These are phyloP conservation scores for Lecanosticta acicola DNA, from an alignment of 2,329 filamentous ascomycete species.

Conservation along the genomic window DNA sequence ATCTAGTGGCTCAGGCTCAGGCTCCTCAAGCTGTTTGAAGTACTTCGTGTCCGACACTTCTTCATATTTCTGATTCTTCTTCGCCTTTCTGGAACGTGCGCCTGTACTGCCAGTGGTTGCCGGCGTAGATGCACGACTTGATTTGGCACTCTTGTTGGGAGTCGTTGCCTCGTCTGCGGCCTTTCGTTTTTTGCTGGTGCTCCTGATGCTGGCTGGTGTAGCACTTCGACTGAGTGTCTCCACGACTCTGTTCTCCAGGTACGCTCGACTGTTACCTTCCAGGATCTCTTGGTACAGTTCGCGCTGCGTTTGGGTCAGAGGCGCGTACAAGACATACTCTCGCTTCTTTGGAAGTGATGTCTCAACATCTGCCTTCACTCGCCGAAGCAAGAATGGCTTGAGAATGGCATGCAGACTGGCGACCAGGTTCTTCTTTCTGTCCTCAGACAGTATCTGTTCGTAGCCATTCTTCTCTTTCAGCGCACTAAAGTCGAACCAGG, in stretches of 20 bases:
- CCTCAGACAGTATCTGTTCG: conserved; percentile 71
- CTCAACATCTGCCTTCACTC: conserved; percentile 91
- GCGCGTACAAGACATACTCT: conserved; percentile 92
- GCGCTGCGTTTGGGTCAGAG: conserved; percentile 82
- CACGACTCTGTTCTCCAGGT: conserved; percentile 69
- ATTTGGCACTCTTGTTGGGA: conserved; percentile 66
- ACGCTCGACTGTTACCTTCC: conserved; percentile 47
- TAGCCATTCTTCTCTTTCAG: conserved; percentile 77
- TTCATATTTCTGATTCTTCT: conserved; percentile 55
- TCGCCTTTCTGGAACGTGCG: conserved; percentile 47
- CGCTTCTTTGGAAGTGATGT: conserved; percentile 89
- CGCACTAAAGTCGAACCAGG: conserved; percentile 95
- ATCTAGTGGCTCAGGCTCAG: conserved; percentile 46
- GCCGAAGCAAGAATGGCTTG: conserved; percentile 80
- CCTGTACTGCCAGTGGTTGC: conserved; percentile 47
- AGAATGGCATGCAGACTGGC: conserved; percentile 88
- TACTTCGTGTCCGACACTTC: conserved; percentile 79
- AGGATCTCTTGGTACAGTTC: conserved; percentile 80
- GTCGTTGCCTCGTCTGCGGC: conserved; percentile 39
- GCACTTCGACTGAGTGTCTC: conserved; percentile 55
- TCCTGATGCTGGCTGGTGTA: conserved; percentile 44
- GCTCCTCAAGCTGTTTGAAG: conserved; percentile 67
- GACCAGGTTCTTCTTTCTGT: conserved; percentile 69
- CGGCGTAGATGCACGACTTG: conserved; percentile 70
- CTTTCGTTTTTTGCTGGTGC: conserved; percentile 55